These are phyloP conservation scores for Euryodendron excelsum DNA, from an alignment of 148 eudicot genomes.

Conservation along the genomic window DNA sequence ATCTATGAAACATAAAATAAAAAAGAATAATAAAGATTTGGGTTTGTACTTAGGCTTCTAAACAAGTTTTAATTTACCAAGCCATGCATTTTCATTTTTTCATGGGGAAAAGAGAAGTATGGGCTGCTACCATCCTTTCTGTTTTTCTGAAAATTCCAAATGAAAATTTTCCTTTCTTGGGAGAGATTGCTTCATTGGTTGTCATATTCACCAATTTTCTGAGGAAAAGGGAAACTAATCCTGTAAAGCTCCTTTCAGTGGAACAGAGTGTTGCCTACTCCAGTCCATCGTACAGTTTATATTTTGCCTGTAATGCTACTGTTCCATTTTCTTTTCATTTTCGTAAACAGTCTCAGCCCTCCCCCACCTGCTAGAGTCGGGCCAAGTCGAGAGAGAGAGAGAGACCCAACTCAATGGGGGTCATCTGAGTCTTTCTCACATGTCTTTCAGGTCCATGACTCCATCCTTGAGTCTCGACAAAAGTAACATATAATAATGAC, in stretches of 20 bases:
- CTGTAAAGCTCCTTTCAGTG: conserved; percentile 9
- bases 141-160: not conserved
- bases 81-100: no score
- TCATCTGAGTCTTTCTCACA: not conserved
- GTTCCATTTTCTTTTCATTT: conserved; percentile 8
- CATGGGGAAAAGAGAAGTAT: conserved; percentile 4
- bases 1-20: not conserved
- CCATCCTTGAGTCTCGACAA: not conserved
- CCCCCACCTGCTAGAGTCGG: not conserved
- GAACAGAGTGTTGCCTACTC: not conserved
- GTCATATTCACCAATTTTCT: conserved; percentile 11
- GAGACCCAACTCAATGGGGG: not conserved
- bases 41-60: not conserved
- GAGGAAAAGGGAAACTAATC: not conserved
- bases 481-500: conserved; percentile 1
- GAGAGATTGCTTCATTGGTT: not conserved
- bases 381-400: not conserved
- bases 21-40: not conserved
- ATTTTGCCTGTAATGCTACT: not conserved
- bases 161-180: not conserved
- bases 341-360: not conserved
- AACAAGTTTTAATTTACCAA: not conserved
- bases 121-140: not conserved
- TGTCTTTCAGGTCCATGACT: not conserved
- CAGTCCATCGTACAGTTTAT: no score